These are phyloP conservation scores for Monilinia fructicola DNA, from an alignment of 2,329 filamentous ascomycete genomes.

Conservation along the genomic window DNA sequence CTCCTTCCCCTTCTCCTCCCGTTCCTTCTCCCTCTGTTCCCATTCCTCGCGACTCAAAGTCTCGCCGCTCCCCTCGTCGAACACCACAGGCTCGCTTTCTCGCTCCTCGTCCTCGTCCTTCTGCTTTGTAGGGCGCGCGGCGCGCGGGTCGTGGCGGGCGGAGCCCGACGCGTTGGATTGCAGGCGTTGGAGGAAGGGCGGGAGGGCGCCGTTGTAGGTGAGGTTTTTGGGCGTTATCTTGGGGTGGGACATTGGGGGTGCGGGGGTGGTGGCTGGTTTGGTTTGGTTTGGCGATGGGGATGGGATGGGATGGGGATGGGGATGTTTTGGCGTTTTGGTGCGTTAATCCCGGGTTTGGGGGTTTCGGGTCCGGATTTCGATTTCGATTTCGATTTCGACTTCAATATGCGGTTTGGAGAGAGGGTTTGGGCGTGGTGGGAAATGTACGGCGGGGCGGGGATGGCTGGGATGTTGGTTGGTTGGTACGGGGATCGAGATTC, in stretches of 20 bases:
- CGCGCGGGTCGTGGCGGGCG: slow-evolving; percentile 44
- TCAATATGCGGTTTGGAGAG: background rate
- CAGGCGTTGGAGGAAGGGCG: slow-evolving; percentile 60
- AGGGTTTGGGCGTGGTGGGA: background rate
- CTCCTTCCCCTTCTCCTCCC: slow-evolving; percentile 31
- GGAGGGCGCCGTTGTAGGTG: slow-evolving; percentile 59
- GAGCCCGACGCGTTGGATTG: slow-evolving; percentile 51
- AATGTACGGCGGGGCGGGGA: too few relatives aligned
- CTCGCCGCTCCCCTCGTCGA: slow-evolving; percentile 70
- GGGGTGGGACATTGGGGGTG: slow-evolving; percentile 35
- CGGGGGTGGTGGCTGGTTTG: background rate
- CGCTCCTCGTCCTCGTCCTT: slow-evolving; percentile 66
- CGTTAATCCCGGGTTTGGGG: too few relatives aligned
- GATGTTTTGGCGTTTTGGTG: too few relatives aligned
- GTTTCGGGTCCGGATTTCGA: too few relatives aligned
- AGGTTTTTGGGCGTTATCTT: slow-evolving; percentile 73
- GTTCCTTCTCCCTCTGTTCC: slow-evolving; percentile 40
- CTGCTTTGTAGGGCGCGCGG: slow-evolving; percentile 47
- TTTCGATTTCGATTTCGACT: background rate
- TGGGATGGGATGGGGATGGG: background rate
- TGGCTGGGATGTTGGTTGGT: too few relatives aligned
- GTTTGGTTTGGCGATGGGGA: background rate
- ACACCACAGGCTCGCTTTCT: slow-evolving; percentile 73
- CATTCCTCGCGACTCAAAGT: slow-evolving; percentile 43
- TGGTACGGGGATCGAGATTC: too few relatives aligned